Evolutionary conservation across 495 filamentous ascomycete genomes (phyloP), one percentile per base, ranked within the genome.

Genomic region (Patellaria atrata): DNA sequence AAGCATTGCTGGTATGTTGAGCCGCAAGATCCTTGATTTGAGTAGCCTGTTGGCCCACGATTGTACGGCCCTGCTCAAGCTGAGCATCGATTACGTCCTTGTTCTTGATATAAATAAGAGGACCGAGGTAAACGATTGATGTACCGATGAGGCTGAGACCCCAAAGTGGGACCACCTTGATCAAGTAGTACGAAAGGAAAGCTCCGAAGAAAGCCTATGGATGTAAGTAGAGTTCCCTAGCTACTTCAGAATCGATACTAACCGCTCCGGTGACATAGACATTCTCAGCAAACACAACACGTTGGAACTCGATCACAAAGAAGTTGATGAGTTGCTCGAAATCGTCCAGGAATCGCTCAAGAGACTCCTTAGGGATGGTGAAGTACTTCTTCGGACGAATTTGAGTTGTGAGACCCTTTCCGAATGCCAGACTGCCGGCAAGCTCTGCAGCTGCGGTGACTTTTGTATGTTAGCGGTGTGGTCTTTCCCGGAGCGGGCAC

Each of bases 91-190:
- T 94, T 43, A 87, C 55, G 57, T 94, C 84, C 55, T 82, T 76
- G 74, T 99, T 96, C 61, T 71, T 75, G 50, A 82, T 75, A 65
- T 96, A 96, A 59, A 91, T 55, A 36, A 94, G 69, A 23, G 89
- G 89, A n/a, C 61, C 75, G 43, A 94, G 65, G 68, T 93, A 99
- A 49, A 74, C 58, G 43, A 78, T 62, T 26, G 75, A 74, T 30
- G 79, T 78, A 38, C 66, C 69, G 43, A 94, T 68, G 38, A 96
- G 63, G 30, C 80, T 64, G 49, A 99, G 67, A 18, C 83, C 83
- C 89, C 89, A 99, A 62, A 87, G 68, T 11, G 89, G 89, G 41
- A 94, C 68, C 56, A 93, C 68, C 62, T 89, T 94, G 61, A 92
- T 81, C 45, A 99, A 66, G 66, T 75, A 87, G 64, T 94, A 94